Evolutionary conservation across 768 basidiomycete genomes (phyloP).

Genomic region (Gautieria morchelliformis): DNA sequence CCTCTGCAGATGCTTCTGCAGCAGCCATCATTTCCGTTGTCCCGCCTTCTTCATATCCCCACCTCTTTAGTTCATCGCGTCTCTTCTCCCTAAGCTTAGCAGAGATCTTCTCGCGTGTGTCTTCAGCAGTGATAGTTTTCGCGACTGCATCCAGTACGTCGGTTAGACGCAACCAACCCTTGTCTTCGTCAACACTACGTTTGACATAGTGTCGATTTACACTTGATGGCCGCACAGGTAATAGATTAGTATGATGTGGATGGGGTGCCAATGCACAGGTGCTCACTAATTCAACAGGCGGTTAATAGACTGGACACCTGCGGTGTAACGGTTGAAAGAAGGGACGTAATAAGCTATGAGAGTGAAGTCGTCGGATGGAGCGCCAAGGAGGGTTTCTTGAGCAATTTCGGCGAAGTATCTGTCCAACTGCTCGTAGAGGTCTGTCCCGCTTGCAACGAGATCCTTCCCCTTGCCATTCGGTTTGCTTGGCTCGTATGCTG

Average conservation of each 20-base stretch:
- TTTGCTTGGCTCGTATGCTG: neutral
- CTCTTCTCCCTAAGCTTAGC: slow-evolving; percentile 47
- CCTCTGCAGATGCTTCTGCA: slow-evolving; percentile 66
- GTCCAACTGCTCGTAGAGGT: slow-evolving; percentile 68
- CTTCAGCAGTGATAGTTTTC: slow-evolving; percentile 38
- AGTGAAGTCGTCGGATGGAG: slow-evolving; percentile 54
- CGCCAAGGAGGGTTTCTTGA: slow-evolving; percentile 50
- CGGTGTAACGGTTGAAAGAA: slow-evolving; percentile 59
- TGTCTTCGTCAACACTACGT: slow-evolving; percentile 69
- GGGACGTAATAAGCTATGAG: slow-evolving; percentile 65
- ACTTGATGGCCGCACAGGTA: neutral
- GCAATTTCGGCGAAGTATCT: slow-evolving; percentile 55
- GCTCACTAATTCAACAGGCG: slow-evolving; percentile 57
- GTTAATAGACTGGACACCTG: slow-evolving; percentile 58
- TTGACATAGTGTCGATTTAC: slow-evolving; percentile 64
- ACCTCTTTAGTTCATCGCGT: slow-evolving; percentile 55
- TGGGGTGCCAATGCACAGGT: neutral
- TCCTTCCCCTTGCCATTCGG: slow-evolving; percentile 4
- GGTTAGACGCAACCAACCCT: slow-evolving; percentile 61
- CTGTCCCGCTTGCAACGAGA: slow-evolving; percentile 41
- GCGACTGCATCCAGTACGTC: slow-evolving; percentile 57
- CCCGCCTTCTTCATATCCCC: slow-evolving; percentile 54
- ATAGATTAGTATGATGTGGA: neutral
- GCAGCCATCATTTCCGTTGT: slow-evolving; percentile 36
- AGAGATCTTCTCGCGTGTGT: slow-evolving; percentile 52